A percentile compares a stretch with the other conserved stretches of the same genome.
phyloP scores from a whole-genome alignment of 108 stramenopile species.

The Seminavis robusta region DNA sequence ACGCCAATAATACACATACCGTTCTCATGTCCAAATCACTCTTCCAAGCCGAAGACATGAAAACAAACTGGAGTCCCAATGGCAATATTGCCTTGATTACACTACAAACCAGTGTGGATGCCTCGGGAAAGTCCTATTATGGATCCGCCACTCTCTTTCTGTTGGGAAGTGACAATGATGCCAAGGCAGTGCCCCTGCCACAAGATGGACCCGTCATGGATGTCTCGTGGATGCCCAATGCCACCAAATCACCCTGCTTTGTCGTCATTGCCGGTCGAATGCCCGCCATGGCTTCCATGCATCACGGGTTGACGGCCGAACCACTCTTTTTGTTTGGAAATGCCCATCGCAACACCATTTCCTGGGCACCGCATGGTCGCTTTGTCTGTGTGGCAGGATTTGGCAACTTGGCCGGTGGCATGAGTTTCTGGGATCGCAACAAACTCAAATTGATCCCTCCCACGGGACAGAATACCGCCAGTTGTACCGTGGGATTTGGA shows the following conservation, averaged over 20 bases:
- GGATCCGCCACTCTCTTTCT: constrained; percentile 89
- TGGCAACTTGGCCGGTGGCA: constrained; percentile 86
- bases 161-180: constrained; percentile 49
- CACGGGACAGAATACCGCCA: constrained; percentile 28
- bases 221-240: constrained; percentile 88
- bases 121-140: constrained; percentile 92
- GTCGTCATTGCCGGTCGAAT: constrained; percentile 88
- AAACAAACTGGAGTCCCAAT: constrained; percentile 69
- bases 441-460: constrained; percentile 74
- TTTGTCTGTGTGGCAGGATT: constrained; percentile 85
- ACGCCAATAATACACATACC: constrained; percentile 42
- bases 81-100: constrained; percentile 77
- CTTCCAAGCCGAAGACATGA: constrained; percentile 77
- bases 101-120: constrained; percentile 89
- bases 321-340: constrained; percentile 92
- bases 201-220: constrained; percentile 77
- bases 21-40: constrained; percentile 65
- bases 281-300: constrained; percentile 88
- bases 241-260: constrained; percentile 69
- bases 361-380: constrained; percentile 87
- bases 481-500: constrained; percentile 73
- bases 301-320: constrained; percentile 87
- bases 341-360: constrained; percentile 90
- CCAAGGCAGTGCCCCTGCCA: constrained; percentile 68
- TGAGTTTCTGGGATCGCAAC: constrained; percentile 97